Evolutionary conservation across 2,329 filamentous ascomycete species (phyloP), one percentile per base, ranked within the genome.

Genomic region (Fonsecaea nubica): DNA sequence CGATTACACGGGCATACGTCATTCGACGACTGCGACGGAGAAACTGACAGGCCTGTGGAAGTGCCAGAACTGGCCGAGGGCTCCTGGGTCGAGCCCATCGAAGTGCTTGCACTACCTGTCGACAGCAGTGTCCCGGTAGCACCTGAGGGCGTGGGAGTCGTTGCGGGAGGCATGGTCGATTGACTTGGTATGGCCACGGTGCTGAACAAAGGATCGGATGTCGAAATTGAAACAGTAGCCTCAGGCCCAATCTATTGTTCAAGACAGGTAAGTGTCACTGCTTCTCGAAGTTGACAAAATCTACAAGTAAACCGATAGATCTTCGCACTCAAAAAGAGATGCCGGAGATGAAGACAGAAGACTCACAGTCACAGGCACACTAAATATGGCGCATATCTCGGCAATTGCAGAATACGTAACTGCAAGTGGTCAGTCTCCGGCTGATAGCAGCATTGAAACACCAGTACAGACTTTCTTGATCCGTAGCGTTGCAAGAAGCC

Each of bases 331-430:
- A 25, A 25, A 25, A 25, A 25, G 25, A 25, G 25, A 25, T 25
- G 25, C 25, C 25, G 25, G 25, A 25, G 25, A 25, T 25, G 25
- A 25, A 25, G 18, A 18, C 18, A 10, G 3, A 9, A 50, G 45
- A 50, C 45, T 50, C 12, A 50, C 45, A 15, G 68, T 71, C 25
- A 70, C 12, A 30, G 69, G 58, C 18, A 64, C 61, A 38, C 61
- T 58, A 57, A 71, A 61, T 58, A 73, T 65, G 10, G 53, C 63
- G 57, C 71, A 73, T 21, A 73, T 52, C 59, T 73, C 52, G 12
- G 69, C 71, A 33, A 73, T 50, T 2, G 67, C 69, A 10, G 62
- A 62, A 38, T 67, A 72, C 1, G 71, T 72, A 38, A 61, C 69
- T 70, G 45, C 38, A 45, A 48, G 18, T 12, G 42, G 55, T 67